A percentile compares a stretch with the other conserved stretches of the same genome.
phyloP scores from a whole-genome alignment of 2,329 filamentous ascomycete genomes.

The Paracorniculantispora psalliotae region DNA sequence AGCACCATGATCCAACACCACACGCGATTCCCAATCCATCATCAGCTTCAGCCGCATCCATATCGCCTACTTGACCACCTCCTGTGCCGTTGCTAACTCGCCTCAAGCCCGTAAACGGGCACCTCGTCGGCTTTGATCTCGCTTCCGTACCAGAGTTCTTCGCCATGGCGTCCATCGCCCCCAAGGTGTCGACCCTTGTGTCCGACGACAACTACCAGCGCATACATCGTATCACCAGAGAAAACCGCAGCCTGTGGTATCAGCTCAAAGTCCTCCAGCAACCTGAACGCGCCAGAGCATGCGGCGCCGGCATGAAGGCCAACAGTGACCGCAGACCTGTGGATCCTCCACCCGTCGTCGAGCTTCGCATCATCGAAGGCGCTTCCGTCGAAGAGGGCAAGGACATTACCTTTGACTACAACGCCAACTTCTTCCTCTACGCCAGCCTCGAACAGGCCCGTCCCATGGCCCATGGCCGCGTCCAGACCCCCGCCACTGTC shows the following conservation, averaged over 20 bases:
- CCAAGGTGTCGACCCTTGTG: slow-evolving; percentile 26
- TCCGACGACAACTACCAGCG: slow-evolving; percentile 41
- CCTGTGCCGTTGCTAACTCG: not conserved
- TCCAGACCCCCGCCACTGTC: slow-evolving; percentile 60
- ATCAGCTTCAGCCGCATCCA: not conserved
- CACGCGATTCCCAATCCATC: not conserved
- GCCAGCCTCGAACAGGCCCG: slow-evolving; percentile 85
- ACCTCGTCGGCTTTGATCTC: not conserved
- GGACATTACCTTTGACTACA: slow-evolving; percentile 84
- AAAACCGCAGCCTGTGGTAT: slow-evolving; percentile 76
- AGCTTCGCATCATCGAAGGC: slow-evolving; percentile 79
- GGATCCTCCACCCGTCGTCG: slow-evolving; percentile 90
- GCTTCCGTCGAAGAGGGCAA: slow-evolving; percentile 53
- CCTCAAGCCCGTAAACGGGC: slow-evolving; percentile 3
- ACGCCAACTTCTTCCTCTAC: slow-evolving; percentile 96
- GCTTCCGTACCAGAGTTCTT: not conserved
- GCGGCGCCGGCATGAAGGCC: slow-evolving; percentile 83
- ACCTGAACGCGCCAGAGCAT: slow-evolving; percentile 88
- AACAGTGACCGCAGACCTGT: slow-evolving; percentile 77
- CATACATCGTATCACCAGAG: slow-evolving; percentile 53
- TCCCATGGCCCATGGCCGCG: slow-evolving; percentile 74
- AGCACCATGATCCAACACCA: not conserved
- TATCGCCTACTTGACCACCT: not conserved
- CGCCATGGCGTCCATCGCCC: slow-evolving; percentile 24
- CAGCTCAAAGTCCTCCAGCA: slow-evolving; percentile 84